Evolutionary conservation across 2,329 filamentous ascomycete species (phyloP).

Genomic region (Colletotrichum sp.): DNA sequence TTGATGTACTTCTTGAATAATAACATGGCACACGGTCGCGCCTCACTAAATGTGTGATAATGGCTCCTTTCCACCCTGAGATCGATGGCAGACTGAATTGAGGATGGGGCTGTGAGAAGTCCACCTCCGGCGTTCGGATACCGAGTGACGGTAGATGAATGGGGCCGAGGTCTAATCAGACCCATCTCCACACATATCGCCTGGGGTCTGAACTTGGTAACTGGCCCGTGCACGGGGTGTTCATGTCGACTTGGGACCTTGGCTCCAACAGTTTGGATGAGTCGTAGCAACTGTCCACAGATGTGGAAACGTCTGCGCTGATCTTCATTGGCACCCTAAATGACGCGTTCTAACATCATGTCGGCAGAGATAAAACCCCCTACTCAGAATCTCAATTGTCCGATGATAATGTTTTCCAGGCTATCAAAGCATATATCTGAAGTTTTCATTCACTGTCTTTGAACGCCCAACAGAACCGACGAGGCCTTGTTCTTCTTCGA

Average conservation of each 20-base stretch:
- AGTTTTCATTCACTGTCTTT: conserved; percentile 30
- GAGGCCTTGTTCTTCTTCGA: conserved; percentile 44
- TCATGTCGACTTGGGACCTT: not conserved
- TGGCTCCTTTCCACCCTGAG: not conserved
- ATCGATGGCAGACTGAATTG: not conserved
- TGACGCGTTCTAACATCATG: not conserved
- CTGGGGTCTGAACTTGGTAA: not conserved
- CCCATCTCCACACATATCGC: not conserved
- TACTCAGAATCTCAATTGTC: not conserved
- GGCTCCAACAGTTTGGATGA: not conserved
- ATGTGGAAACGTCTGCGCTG: not conserved
- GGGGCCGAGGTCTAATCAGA: not conserved
- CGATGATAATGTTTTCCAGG: not conserved
- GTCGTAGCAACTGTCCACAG: not conserved
- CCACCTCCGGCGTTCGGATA: not conserved
- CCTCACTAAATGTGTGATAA: not conserved
- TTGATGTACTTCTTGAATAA: not conserved
- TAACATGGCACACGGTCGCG: not conserved
- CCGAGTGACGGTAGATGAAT: not conserved
- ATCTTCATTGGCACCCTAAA: not conserved
- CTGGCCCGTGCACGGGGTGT: not conserved
- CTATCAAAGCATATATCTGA: conserved; percentile 52
- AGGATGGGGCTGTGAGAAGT: not conserved
- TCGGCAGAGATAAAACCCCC: not conserved
- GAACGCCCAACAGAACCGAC: conserved; percentile 35